Evolutionary conservation across 129 eudicot species (phyloP).

Genomic region (Smallanthus sonchifolius): DNA sequence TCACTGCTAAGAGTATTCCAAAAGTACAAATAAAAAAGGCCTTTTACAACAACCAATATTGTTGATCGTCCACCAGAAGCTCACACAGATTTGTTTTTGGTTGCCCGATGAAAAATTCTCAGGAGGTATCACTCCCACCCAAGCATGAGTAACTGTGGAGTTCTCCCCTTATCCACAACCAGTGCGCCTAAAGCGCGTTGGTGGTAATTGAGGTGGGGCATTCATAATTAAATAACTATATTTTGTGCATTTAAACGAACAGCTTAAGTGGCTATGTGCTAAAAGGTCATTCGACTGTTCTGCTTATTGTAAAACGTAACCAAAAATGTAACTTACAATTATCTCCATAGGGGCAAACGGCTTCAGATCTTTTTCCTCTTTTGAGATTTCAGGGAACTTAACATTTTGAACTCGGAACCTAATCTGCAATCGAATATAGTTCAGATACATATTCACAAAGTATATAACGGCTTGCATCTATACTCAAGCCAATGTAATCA

Average conservation of each 20-base stretch:
- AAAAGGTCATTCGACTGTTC: neutral
- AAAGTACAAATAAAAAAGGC: neutral
- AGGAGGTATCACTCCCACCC: neutral
- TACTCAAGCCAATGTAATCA: neutral
- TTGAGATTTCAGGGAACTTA: constrained; percentile 62
- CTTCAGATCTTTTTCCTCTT: constrained; percentile 54
- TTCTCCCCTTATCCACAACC: no score
- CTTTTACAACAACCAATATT: neutral
- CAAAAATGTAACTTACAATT: constrained; percentile 48
- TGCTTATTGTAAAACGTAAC: neutral
- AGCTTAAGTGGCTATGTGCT: neutral
- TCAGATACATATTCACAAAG: neutral
- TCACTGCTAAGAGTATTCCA: neutral
- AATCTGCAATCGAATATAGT: constrained; percentile 44
- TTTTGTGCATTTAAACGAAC: neutral
- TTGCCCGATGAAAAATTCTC: neutral
- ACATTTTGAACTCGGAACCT: constrained; percentile 69
- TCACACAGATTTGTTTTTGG: neutral
- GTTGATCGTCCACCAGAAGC: neutral
- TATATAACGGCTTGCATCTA: neutral
- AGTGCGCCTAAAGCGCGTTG: neutral
- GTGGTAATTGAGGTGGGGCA: no score
- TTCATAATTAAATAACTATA: neutral
- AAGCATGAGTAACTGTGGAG: no score
- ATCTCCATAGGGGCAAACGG: constrained; percentile 90